Base-by-base conservation (phyloP, 1,139 yeast species). In the Kodamaea ohmeri region DNA sequence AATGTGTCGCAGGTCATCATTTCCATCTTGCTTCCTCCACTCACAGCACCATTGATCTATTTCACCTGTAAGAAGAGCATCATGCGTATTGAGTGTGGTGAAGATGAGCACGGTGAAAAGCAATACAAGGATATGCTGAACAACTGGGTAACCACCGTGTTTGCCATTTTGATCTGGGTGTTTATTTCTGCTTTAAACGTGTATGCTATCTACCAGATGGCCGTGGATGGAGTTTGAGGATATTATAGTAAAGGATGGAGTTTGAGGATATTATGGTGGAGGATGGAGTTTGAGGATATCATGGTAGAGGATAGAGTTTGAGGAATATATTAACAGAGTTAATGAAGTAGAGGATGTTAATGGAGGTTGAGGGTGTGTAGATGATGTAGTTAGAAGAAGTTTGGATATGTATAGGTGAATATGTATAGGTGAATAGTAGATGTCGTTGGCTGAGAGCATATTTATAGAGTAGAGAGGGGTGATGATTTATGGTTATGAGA, bases 1-100 rank as follows among this genome's bases (percentile, higher is more conserved):
- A 84, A 83, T 54, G 76, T 85, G 3, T 80, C 89, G 0, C 94
- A 84, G 56, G 92, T 84, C 26, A 76, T 83, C 4, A 64, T 84
- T 38, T 80, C 88, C 35, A 67, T 84, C 44, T 69, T 83, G 34
- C 64, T 84, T 38, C 92, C 94, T 4, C 75, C 83, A 44, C 86
- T 83, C 11, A 74, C 83, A 34, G 92, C 90, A 1, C 94, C 92
- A 7, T 66, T 84, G 53, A 71, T 84, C 40, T 83, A 78, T 56
- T 81, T 84, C 52, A 84, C 92, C 1, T 73, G 82, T 40, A 71
- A 65, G 35, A 75, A 75, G 47, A 63, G 74, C 39, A 78, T 73
- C 43, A 80, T 78, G 83, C 67, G 73, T 4, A 84, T 80, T 13
- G 58, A 61, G 63, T 56, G 45, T 44, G 52, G 28, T 38, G 49